A percentile compares a stretch with the other conserved stretches of the same genome.
Conservation (phyloP, 2,329 filamentous ascomycete species). For the Escovopsis sp. region DNA sequence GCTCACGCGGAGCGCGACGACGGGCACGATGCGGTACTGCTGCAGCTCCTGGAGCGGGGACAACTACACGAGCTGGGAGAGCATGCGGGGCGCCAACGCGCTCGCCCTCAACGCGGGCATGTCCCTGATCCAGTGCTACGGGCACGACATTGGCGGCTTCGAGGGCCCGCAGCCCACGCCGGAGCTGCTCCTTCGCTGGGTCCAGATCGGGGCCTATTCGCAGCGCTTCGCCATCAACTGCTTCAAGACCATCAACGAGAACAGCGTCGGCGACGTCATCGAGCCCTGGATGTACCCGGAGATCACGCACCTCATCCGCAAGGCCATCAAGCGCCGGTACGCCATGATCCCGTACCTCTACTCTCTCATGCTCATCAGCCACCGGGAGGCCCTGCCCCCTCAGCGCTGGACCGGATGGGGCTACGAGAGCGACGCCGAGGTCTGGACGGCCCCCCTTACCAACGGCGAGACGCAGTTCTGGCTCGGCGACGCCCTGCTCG, state of each 20-base stretch:
- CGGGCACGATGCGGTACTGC: slow-evolving; percentile 55
- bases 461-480: slow-evolving; percentile 58
- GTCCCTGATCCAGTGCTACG: slow-evolving; percentile 53
- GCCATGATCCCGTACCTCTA: slow-evolving; percentile 60
- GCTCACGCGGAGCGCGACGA: slow-evolving; percentile 54
- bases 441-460: slow-evolving; percentile 47
- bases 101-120: slow-evolving; percentile 54
- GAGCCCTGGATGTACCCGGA: slow-evolving; percentile 67
- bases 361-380: slow-evolving; percentile 46
- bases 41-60: slow-evolving; percentile 63
- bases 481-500: slow-evolving; percentile 51
- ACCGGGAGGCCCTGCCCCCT: slow-evolving; percentile 44
- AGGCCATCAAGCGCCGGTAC: slow-evolving; percentile 55
- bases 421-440: slow-evolving; percentile 49
- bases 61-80: slow-evolving; percentile 59
- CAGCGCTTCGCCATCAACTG: slow-evolving; percentile 64
- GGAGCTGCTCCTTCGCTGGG: slow-evolving; percentile 57
- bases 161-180: slow-evolving; percentile 58
- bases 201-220: slow-evolving; percentile 56
- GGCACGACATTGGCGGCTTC: slow-evolving; percentile 63
- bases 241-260: slow-evolving; percentile 58
- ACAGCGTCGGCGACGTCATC: slow-evolving; percentile 55
- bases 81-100: slow-evolving; percentile 58
- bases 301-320: slow-evolving; percentile 46
- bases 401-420: slow-evolving; percentile 64